Base-by-base conservation (phyloP, 2,329 filamentous ascomycete genomes). In the Colletotrichum coccodes region DNA sequence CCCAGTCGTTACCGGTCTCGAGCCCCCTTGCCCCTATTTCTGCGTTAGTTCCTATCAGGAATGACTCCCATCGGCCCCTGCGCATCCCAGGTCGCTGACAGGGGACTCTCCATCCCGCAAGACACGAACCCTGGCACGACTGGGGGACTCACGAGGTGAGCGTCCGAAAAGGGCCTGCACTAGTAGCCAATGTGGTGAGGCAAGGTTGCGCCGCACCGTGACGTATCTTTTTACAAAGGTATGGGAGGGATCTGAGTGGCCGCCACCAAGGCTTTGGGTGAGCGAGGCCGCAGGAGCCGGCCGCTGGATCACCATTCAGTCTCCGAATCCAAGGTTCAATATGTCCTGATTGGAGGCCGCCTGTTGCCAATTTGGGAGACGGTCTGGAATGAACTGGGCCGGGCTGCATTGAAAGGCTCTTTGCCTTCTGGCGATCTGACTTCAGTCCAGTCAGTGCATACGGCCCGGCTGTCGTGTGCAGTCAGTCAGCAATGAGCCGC, bases 321-420 rank as follows among this genome's bases (percentile, higher is more conserved):
- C 30, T 68, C 66, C 69, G 56, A 62, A 61, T 53, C 26, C 66
- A 53, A 69, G 60, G 56, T 66, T 71, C 60, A 28, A 65, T 50
- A 38, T 58, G 60, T 32, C 69, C 60, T 66, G 60, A 71, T 70
- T 71, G 66, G 69, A 71, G 69, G 66, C 69, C 69, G 65, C 65
- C 69, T 61, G 50, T 38, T 65, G 38, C 60, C 60, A 60, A 54
- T 60, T 64, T 16, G 56, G 60, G 59, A 46, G 60, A 47, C 50
- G 54, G 54, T 47, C 49, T 66, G 61, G 54, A 40, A 50, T 60
- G 42, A 32, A 28, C 53, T 58, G 42, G 56, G 38, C 53, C 47
- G 42, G 56, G 38, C 36, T 50, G 47, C 34, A 38, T 59, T 47
- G 54, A 49, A 46, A 52, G 54, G 49, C 30, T 56, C 50, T 53